phyloP scores from a whole-genome alignment of 2,329 filamentous ascomycete species.

The Beauveria rudraprayagi region DNA sequence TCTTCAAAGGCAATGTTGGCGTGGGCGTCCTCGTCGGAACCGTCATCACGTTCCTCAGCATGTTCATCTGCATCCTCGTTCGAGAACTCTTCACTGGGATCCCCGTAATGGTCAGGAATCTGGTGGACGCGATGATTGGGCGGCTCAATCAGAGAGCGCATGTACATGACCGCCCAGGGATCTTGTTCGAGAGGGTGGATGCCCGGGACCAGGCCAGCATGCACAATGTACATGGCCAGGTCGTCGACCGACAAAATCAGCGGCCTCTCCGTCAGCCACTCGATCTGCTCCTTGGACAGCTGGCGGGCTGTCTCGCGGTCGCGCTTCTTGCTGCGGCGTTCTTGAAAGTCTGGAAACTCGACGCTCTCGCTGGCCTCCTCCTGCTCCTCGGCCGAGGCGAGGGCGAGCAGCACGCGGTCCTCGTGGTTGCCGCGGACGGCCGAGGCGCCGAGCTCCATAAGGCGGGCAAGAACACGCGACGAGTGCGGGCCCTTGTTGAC shows the following conservation, averaged over 20 bases:
- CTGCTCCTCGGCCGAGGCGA: constrained; percentile 22
- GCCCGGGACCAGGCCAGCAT: constrained; percentile 77
- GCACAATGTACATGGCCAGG: constrained; percentile 62
- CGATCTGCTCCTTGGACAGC: constrained; percentile 49
- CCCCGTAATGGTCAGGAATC: constrained; percentile 22
- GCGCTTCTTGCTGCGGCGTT: background rate
- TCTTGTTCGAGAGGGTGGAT: constrained; percentile 62
- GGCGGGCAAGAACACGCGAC: constrained; percentile 64
- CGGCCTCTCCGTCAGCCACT: constrained; percentile 64
- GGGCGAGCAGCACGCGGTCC: constrained; percentile 68
- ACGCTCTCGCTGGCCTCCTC: background rate
- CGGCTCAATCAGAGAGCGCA: constrained; percentile 64
- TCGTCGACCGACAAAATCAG: constrained; percentile 69
- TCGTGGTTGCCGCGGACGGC: constrained; percentile 91
- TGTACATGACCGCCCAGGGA: constrained; percentile 81
- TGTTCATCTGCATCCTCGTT: background rate
- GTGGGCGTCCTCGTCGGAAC: constrained; percentile 13
- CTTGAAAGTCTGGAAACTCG: background rate
- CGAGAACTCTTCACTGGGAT: background rate
- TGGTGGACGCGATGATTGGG: constrained; percentile 34
- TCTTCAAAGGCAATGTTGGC: constrained; percentile 16
- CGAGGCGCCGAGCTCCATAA: constrained; percentile 65
- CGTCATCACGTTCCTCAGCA: constrained; percentile 11
- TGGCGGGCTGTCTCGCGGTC: constrained; percentile 13
- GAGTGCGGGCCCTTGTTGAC: constrained; percentile 85